phyloP scores from a whole-genome alignment of 352 stramenopile species.

The Elongisporangium undulatum region DNA sequence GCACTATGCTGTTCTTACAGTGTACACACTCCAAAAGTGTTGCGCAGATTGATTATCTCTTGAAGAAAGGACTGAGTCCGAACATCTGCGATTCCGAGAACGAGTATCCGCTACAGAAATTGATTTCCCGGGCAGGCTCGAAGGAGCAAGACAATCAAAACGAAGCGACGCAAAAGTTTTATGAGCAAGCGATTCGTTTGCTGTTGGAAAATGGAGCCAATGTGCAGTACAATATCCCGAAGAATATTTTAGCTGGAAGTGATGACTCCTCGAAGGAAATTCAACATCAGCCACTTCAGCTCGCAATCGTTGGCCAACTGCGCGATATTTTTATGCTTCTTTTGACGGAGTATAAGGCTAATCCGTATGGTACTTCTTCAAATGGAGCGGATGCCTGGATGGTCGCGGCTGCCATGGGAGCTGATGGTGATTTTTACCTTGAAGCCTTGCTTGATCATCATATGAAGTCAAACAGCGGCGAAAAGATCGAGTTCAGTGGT shows the following conservation, averaged over 20 bases:
- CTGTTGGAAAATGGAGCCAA: conserved; percentile 45
- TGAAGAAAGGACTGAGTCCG: conserved; percentile 63
- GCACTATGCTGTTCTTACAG: conserved; percentile 81
- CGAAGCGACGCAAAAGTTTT: conserved; percentile 29
- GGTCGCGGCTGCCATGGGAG: conserved; percentile 27
- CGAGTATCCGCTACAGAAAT: conserved; percentile 54
- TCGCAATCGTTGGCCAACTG: conserved; percentile 46
- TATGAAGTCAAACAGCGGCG: conserved; percentile 18
- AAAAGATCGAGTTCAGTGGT: conserved; percentile 22
- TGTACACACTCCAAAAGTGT: conserved; percentile 63
- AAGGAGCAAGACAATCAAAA: conserved; percentile 6
- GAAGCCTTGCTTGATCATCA: conserved; percentile 46
- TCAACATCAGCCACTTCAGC: conserved; percentile 46
- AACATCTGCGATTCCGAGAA: conserved; percentile 62
- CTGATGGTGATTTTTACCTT: conserved; percentile 37
- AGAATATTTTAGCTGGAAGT: conserved; percentile 10
- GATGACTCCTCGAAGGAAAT: conserved; percentile 6
- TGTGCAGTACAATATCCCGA: conserved; percentile 38
- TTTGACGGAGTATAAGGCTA: conserved; percentile 29
- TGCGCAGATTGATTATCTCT: conserved; percentile 59
- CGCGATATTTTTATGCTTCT: conserved; percentile 45
- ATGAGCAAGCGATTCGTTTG: conserved; percentile 37
- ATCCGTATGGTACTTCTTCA: conserved; percentile 27
- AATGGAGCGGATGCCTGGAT: conserved; percentile 64
- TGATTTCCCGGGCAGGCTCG: conserved; percentile 33